phyloP scores from a whole-genome alignment of 306 rosid species.

The Potentilla sterilis region DNA sequence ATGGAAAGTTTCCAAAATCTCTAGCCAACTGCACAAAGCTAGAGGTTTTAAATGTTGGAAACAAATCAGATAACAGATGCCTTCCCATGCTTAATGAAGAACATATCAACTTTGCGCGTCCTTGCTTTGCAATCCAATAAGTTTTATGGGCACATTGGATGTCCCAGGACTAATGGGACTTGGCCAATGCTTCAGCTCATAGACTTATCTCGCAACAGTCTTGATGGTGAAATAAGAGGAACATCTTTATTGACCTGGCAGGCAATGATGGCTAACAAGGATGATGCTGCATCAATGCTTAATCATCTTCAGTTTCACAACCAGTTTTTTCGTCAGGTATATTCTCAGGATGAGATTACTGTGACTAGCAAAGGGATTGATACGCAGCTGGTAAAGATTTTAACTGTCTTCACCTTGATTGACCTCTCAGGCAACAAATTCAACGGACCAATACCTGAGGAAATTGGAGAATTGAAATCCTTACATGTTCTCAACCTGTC shows the following conservation, averaged over 20 bases:
- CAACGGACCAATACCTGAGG: constrained; percentile 16
- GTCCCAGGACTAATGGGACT: constrained; percentile 6
- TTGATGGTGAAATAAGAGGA: not conserved
- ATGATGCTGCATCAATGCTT: not conserved
- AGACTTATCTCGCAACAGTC: constrained; percentile 4
- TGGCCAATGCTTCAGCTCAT: constrained; percentile 28
- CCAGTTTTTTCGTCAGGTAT: not conserved
- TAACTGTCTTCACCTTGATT: constrained; percentile 29
- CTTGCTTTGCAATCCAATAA: constrained; percentile 38
- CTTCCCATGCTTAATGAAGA: constrained; percentile 32
- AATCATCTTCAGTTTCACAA: constrained; percentile 15
- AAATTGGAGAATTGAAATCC: constrained; percentile 8
- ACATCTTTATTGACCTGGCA: not conserved
- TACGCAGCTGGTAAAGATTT: constrained; percentile 19
- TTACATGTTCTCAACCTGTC: constrained; percentile 39
- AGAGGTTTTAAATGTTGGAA: constrained; percentile 38
- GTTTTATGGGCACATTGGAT: constrained; percentile 36
- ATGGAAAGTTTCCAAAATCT: constrained; percentile 35
- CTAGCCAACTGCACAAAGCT: constrained; percentile 18
- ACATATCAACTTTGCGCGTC: constrained; percentile 30
- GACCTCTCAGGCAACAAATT: constrained; percentile 31
- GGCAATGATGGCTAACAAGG: not conserved
- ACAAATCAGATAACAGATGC: constrained; percentile 24
- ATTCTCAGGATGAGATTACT: constrained; percentile 19
- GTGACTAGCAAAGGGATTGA: constrained; percentile 27